Base-by-base conservation (phyloP, 208 protist genomes). In the Endotrypanum monterogeii region DNA sequence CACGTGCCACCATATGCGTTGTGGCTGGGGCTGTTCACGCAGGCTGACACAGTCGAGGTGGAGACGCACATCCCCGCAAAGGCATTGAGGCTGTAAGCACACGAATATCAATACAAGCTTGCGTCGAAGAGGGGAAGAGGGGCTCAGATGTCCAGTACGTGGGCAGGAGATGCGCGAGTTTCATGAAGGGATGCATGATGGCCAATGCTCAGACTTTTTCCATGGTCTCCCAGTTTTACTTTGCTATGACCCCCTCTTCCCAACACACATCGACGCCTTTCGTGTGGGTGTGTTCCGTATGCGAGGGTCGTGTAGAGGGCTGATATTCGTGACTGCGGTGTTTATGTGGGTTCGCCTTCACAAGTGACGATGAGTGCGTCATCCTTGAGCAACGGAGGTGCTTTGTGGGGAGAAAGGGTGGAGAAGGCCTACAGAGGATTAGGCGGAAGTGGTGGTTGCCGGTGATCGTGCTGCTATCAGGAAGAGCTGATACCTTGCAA, bases 41-140 rank as follows among this genome's bases (percentile, higher is more conserved):
- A 93, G 56, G 87, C 80, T 7, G 87, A 89, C 46, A 82, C 75
- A 30, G 89, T 97, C 16, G 82, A 89, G 73, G 89, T 97, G 60
- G 89, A 95, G 78, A 94, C 90, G n/a, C 85, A 88, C 18, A 73
- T 97, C 25, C 91, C 93, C 1, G 56, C 80, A 2, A 89, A 86
- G 57, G 71, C 79, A 16, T 63, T 96, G 46, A 83, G 86, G 63
- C 70, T 90, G 48, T 92, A n/a, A n/a, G n/a, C n/a, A n/a, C n/a
- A n/a, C n/a, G n/a, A n/a, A n/a, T n/a, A n/a, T n/a, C n/a, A n/a
- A n/a, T n/a, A n/a, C n/a, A n/a, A n/a, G n/a, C n/a, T n/a, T n/a
- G n/a, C n/a, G n/a, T n/a, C n/a, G n/a, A n/a, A n/a, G 61, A 66
- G 56, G 62, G n/a, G 51, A 28, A 52, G 12, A 63, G 51, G 41